Evolutionary conservation across 108 stramenopile species (phyloP).

Genomic region (Bacterosira constricta): DNA sequence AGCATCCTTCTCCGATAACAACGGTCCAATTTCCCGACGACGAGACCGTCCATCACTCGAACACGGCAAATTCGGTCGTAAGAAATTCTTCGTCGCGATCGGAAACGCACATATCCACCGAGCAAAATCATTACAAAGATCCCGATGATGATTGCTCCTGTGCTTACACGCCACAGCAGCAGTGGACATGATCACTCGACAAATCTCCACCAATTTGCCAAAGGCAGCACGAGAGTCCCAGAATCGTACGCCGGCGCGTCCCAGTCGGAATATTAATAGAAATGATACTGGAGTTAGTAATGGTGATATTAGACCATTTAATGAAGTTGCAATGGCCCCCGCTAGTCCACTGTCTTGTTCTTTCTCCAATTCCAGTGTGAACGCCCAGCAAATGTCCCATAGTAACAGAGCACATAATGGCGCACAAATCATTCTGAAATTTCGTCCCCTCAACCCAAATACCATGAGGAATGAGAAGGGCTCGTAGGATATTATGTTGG

Average conservation of each 20-base stretch:
- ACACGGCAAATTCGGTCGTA: constrained; percentile 25
- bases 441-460: too few relatives aligned
- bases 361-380: too few relatives aligned
- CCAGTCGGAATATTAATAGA: constrained; percentile 46
- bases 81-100: constrained; percentile 35
- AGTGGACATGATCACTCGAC: constrained; percentile 34
- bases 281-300: constrained; percentile 47
- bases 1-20: constrained; percentile 40
- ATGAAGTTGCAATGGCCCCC: too few relatives aligned
- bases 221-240: constrained; percentile 35
- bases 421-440: too few relatives aligned
- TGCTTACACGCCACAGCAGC: not conserved
- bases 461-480: too few relatives aligned
- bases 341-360: too few relatives aligned
- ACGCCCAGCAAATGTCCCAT: too few relatives aligned
- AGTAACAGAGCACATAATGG: too few relatives aligned
- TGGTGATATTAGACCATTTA: too few relatives aligned
- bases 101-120: constrained; percentile 44
- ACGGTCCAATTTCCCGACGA: constrained; percentile 42
- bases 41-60: constrained; percentile 23
- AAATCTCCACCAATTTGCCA: constrained; percentile 38
- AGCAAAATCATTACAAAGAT: constrained; percentile 33
- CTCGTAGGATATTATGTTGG: too few relatives aligned
- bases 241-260: constrained; percentile 21
- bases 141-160: not conserved